These are phyloP conservation scores for Rickenella mellea DNA, from an alignment of 768 basidiomycete genomes.

Conservation along the genomic window DNA sequence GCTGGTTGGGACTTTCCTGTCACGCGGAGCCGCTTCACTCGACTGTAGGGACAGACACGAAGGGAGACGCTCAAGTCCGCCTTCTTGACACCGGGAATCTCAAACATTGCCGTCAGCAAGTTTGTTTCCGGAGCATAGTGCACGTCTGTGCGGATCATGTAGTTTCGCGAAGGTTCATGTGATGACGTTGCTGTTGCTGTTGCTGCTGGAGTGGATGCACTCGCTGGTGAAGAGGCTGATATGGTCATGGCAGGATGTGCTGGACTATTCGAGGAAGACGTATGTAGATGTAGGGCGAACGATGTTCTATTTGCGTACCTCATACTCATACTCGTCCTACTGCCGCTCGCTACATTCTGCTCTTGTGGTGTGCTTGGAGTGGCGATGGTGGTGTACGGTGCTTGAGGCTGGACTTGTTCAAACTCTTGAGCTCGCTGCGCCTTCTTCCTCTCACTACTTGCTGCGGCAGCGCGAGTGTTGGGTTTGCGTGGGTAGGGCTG, in stretches of 20 bases:
- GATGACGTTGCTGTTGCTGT: too few relatives aligned
- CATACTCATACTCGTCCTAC: too few relatives aligned
- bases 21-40: constrained; percentile 52
- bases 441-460: neutral
- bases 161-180: constrained; percentile 20
- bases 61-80: constrained; percentile 50
- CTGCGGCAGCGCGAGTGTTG: neutral
- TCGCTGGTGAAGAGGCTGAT: constrained; percentile 31
- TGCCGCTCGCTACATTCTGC: too few relatives aligned
- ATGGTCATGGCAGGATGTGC: too few relatives aligned
- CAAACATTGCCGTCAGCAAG: constrained; percentile 49
- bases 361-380: too few relatives aligned
- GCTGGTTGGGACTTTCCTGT: constrained; percentile 34
- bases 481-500: neutral
- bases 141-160: constrained; percentile 51
- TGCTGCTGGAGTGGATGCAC: constrained; percentile 28
- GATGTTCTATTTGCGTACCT: constrained; percentile 10
- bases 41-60: constrained; percentile 50
- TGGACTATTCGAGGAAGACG: too few relatives aligned
- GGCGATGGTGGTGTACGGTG: too few relatives aligned
- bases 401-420: constrained; percentile 14
- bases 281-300: constrained; percentile 7
- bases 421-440: neutral
- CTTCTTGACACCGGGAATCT: constrained; percentile 59
- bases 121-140: constrained; percentile 43